These are phyloP conservation scores for Coemansia sp. DNA, from an alignment of 192 early-diverging fungal species.

Conservation along the genomic window DNA sequence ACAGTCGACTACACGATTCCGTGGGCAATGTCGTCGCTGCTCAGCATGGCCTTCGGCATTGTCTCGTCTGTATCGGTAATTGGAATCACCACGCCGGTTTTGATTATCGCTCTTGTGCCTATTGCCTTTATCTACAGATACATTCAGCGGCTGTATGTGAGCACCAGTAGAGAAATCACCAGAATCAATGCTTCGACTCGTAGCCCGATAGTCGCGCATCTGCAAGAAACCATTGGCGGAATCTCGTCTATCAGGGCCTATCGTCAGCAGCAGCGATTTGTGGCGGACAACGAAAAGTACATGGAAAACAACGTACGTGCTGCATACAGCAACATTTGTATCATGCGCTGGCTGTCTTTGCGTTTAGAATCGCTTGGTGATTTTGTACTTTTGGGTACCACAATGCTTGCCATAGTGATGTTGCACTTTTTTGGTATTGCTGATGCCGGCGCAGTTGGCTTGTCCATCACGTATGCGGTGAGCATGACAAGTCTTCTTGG, in stretches of 20 bases:
- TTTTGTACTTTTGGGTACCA: constrained; percentile 74
- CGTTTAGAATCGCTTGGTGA: constrained; percentile 82
- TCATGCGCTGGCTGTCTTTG: constrained; percentile 77
- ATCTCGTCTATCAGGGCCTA: constrained; percentile 88
- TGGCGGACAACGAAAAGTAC: constrained; percentile 63
- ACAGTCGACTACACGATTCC: constrained; percentile 61
- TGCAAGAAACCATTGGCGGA: constrained; percentile 81
- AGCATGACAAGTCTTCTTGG: background rate
- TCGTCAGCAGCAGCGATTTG: constrained; percentile 76
- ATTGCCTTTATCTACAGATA: constrained; percentile 74
- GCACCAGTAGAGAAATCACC: constrained; percentile 80
- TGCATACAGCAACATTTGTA: constrained; percentile 71
- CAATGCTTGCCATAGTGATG: constrained; percentile 68
- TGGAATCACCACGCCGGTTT: constrained; percentile 61
- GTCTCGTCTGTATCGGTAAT: constrained; percentile 62
- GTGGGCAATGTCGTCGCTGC: constrained; percentile 63
- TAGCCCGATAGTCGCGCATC: constrained; percentile 80
- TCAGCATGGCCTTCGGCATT: constrained; percentile 58
- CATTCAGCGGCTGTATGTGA: constrained; percentile 73
- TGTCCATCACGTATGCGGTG: constrained; percentile 74
- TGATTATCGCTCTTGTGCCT: constrained; percentile 70
- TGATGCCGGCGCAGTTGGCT: constrained; percentile 70
- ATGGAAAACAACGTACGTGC: constrained; percentile 79
- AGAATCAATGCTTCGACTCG: constrained; percentile 82
- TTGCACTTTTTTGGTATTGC: constrained; percentile 56